These are phyloP conservation scores for Pestalotiopsis sp. DNA, from an alignment of 2,329 filamentous ascomycete genomes.

Conservation along the genomic window DNA sequence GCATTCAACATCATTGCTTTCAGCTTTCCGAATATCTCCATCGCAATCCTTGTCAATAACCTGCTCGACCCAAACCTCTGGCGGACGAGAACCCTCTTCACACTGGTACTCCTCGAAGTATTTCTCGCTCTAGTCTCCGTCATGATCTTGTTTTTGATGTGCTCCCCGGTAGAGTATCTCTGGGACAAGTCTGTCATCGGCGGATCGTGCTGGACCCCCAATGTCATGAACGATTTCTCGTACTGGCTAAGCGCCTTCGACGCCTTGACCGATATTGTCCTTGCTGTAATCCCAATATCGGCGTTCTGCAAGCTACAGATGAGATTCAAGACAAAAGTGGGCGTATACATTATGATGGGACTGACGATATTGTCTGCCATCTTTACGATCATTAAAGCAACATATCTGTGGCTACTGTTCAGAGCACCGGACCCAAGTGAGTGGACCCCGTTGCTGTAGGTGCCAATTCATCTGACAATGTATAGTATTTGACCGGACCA, in stretches of 20 bases:
- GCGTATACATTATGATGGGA: conserved; percentile 30
- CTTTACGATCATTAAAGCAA: conserved; percentile 30
- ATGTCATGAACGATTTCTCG: conserved; percentile 24
- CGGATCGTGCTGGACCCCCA: conserved; percentile 25
- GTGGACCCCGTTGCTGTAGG: too few species aligned
- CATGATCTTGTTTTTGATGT: conserved; percentile 29
- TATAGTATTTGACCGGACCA: conserved; percentile 19
- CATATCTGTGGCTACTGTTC: conserved; percentile 27
- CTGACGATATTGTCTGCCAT: conserved; percentile 29
- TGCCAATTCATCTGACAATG: too few species aligned
- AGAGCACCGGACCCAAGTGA: conserved; percentile 26
- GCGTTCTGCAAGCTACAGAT: conserved; percentile 31
- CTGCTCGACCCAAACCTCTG: conserved; percentile 27
- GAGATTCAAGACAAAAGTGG: conserved; percentile 23
- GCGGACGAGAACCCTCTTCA: conserved; percentile 22
- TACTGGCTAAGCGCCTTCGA: conserved; percentile 31
- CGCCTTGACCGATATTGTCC: conserved; percentile 28
- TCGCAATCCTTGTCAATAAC: conserved; percentile 27
- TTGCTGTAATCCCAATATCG: conserved; percentile 26
- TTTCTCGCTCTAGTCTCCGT: conserved; percentile 25
- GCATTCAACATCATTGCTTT: conserved; percentile 31
- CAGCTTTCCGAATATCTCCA: conserved; percentile 32
- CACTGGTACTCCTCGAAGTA: conserved; percentile 26
- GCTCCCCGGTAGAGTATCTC: conserved; percentile 21
- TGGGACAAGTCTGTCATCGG: conserved; percentile 22